These are phyloP conservation scores for Vigna reflexopilosa DNA, from an alignment of 306 rosid genomes.

Conservation along the genomic window DNA sequence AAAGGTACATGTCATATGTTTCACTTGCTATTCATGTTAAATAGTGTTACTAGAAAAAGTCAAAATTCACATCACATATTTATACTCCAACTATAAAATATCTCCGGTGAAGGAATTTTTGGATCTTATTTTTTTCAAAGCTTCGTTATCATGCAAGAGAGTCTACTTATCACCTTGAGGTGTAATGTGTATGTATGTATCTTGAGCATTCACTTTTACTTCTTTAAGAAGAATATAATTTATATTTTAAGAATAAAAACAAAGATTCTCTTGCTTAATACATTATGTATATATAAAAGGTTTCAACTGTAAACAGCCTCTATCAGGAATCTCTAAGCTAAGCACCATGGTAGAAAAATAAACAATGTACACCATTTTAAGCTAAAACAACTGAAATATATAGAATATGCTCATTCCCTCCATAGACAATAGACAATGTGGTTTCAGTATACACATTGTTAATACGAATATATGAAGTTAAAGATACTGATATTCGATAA, in stretches of 20 bases:
- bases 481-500: not conserved
- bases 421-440: not conserved
- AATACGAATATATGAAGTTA: slow-evolving; percentile 46
- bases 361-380: not conserved
- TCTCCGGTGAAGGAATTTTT: not conserved
- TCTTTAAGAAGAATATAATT: too few species aligned
- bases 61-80: not conserved
- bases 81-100: not conserved
- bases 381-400: slow-evolving; percentile 11
- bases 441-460: not conserved
- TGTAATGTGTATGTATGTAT: not conserved
- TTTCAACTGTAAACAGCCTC: not conserved
- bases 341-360: slow-evolving; percentile 4
- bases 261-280: not conserved
- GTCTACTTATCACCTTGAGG: not conserved
- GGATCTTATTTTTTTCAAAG: not conserved
- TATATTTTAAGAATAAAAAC: not conserved
- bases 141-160: not conserved
- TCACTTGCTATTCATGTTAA: slow-evolving; percentile 18
- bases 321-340: not conserved
- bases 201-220: not conserved
- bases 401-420: slow-evolving; percentile 28
- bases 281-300: not conserved
- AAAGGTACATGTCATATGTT: slow-evolving; percentile 22
- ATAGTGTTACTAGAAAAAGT: slow-evolving; percentile 2